Base-by-base conservation (phyloP, 2,329 filamentous ascomycete genomes). In the Raffaelea albimanens region DNA sequence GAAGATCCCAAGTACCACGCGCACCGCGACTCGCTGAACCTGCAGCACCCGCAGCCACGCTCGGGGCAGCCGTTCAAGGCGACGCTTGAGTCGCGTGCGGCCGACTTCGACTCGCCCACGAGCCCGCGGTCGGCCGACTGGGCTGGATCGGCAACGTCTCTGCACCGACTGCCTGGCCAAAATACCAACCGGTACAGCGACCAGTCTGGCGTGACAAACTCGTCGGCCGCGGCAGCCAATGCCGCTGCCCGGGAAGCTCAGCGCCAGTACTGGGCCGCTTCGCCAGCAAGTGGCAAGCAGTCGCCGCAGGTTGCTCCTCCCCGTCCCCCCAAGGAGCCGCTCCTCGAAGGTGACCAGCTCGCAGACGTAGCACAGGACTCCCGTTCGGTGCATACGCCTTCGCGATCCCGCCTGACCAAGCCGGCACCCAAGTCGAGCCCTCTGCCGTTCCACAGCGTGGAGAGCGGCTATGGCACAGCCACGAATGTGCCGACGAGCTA, bases 1-100 rank as follows among this genome's bases (percentile, higher is more conserved):
- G 82, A 78, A 57, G 83, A 89, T 55, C 84, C 85, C 42, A 90
- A 90, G 63, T 90, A 90, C 63, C 83, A 85, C 63, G 85, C 84
- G 48, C 84, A 90, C 61, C 82, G 86, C 56, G 87, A 90, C 65
- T 89, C 85, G 22, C 63, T 90, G 48, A 87, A 88, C 57, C 68
- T 91, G 36, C 80, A 88, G 59, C 86, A 91, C 63, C 86, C 86
- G 5, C 85, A 90, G 61, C 86, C 86, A 9, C 73, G 84, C 23
- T 80, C 78, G 18, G 85, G 85, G 1, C 81, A 85, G 60, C 80
- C 82, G 22, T 87, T 87, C 63, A 81, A 85, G 56, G 84, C 78
- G 22, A 78, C 83, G 1, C 71, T 90, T 19, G 86, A 91, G 66
- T 78, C 75, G 9, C 45, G 85, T 51, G 86, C 85, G 3, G 76